Evolutionary conservation across 2,329 filamentous ascomycete genomes (phyloP).

Genomic region (Colletotrichum tamarilloi): DNA sequence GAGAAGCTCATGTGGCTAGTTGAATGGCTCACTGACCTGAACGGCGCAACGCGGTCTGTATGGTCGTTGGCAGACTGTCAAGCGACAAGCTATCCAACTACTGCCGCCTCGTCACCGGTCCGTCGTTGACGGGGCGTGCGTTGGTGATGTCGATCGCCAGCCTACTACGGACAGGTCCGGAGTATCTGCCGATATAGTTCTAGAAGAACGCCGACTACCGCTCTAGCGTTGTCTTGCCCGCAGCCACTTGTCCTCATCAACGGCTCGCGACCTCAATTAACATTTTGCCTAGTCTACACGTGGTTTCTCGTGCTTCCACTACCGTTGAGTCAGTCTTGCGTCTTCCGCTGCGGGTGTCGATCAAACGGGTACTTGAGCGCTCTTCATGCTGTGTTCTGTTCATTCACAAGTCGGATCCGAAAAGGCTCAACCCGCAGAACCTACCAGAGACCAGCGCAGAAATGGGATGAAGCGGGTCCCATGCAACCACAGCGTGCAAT

Average conservation of each 20-base stretch:
- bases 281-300: not conserved
- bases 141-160: conserved; percentile 17
- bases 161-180: not conserved
- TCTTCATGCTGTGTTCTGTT: conserved; percentile 12
- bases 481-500: not conserved
- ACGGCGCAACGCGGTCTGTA: not conserved
- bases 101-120: not conserved
- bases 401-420: conserved; percentile 18
- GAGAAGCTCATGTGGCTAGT: conserved; percentile 1
- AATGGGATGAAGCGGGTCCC: conserved; percentile 10
- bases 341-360: conserved; percentile 10
- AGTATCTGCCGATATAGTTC: not conserved
- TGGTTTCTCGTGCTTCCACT: not conserved
- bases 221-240: not conserved
- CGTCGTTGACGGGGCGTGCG: not conserved
- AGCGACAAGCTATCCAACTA: not conserved
- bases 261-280: conserved; percentile 7
- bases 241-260: not conserved
- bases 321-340: conserved; percentile 20
- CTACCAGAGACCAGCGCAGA: not conserved
- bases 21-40: not conserved
- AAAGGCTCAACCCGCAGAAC: conserved; percentile 21
- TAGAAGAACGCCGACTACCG: not conserved
- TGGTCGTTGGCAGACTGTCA: conserved; percentile 1
- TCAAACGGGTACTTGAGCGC: conserved; percentile 22